A percentile compares a stretch with the other conserved stretches of the same genome.
Conservation (phyloP, 2,329 filamentous ascomycete genomes). For the Exophiala dermatitidis region DNA sequence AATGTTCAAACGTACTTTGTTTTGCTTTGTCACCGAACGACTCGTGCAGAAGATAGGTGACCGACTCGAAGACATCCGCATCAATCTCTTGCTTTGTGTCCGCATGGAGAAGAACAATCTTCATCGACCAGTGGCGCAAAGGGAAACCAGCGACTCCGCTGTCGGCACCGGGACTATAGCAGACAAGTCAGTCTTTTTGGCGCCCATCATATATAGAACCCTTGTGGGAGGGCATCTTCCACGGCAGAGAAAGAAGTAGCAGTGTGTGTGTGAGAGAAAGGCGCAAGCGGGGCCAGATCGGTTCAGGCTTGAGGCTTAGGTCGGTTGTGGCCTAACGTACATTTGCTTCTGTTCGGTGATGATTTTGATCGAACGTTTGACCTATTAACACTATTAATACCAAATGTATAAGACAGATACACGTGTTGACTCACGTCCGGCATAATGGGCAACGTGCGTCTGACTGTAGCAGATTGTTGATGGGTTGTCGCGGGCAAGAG, state of each 20-base stretch:
- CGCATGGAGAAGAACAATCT: slow-evolving; percentile 61
- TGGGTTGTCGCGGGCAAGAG: neutral
- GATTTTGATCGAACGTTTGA: slow-evolving; percentile 84
- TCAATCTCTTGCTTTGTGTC: slow-evolving; percentile 68
- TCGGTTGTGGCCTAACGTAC: slow-evolving; percentile 49
- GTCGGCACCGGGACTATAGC: slow-evolving; percentile 59
- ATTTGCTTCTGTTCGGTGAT: slow-evolving; percentile 84
- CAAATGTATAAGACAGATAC: neutral
- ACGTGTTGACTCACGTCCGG: slow-evolving; percentile 20
- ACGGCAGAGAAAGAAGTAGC: too few relatives aligned
- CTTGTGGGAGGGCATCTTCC: too few relatives aligned
- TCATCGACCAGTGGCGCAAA: slow-evolving; percentile 86
- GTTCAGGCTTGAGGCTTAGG: neutral
- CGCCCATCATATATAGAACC: too few relatives aligned
- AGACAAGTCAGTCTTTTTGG: slow-evolving; percentile 7
- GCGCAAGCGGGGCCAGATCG: neutral
- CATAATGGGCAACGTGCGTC: slow-evolving; percentile 13
- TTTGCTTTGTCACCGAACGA: slow-evolving; percentile 75
- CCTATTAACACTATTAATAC: slow-evolving; percentile 36
- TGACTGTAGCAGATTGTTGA: neutral
- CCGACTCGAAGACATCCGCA: slow-evolving; percentile 84
- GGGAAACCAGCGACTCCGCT: slow-evolving; percentile 81
- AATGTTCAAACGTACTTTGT: slow-evolving; percentile 59
- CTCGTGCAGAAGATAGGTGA: slow-evolving; percentile 85
- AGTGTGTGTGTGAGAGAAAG: neutral